These are phyloP conservation scores for Gentiana straminea DNA, from an alignment of 257 asterid genomes.

Conservation along the genomic window DNA sequence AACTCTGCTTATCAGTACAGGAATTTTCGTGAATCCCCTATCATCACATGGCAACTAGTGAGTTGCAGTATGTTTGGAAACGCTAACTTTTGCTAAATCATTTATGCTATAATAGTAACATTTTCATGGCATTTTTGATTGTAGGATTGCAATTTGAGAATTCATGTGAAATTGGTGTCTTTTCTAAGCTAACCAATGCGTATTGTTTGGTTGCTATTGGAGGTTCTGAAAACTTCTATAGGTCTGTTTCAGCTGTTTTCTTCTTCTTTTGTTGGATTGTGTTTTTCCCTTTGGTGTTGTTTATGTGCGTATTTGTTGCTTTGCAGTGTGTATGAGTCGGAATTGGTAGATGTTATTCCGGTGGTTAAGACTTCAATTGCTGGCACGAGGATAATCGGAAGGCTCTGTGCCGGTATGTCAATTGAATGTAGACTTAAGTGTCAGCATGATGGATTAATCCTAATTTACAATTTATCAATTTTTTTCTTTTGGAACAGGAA, in stretches of 20 bases:
- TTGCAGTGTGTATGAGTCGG: constrained; percentile 76
- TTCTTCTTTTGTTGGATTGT: background rate
- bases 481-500: constrained; percentile 34
- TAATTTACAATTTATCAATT: background rate
- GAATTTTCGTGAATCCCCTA: too few relatives aligned
- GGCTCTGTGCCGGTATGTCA: constrained; percentile 74
- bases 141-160: constrained; percentile 89
- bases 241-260: constrained; percentile 18
- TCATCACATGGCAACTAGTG: too few relatives aligned
- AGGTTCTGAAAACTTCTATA: constrained; percentile 92
- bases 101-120: too few relatives aligned
- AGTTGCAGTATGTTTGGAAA: too few relatives aligned
- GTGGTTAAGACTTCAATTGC: constrained; percentile 78
- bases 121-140: background rate
- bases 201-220: constrained; percentile 92
- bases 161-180: constrained; percentile 81
- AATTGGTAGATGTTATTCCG: constrained; percentile 70
- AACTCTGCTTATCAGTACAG: too few relatives aligned
- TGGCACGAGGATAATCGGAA: constrained; percentile 86
- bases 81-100: too few relatives aligned
- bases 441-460: too few relatives aligned
- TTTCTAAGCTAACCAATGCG: constrained; percentile 89
- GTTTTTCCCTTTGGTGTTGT: background rate
- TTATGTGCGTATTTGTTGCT: background rate
- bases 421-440: background rate